Conservation (phyloP, 202 grass and related monocot species). For the Dendrocalamus latiflorus region DNA sequence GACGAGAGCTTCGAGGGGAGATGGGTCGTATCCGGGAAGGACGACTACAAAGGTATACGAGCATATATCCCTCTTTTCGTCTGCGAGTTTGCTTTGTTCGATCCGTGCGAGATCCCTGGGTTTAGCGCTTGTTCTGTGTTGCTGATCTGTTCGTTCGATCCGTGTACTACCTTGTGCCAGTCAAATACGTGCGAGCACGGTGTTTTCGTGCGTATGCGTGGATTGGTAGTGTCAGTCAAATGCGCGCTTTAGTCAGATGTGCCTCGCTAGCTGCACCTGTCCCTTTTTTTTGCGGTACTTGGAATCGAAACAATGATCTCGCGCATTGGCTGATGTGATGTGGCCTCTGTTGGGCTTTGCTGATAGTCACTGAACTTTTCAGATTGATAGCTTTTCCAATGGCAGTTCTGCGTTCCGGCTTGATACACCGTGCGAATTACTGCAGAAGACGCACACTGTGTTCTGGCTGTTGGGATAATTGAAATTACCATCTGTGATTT, state of each 20-base stretch:
- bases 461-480: neutral
- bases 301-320: too few relatives aligned
- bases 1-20: constrained; percentile 71
- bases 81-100: neutral
- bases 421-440: neutral
- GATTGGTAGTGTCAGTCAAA: too few relatives aligned
- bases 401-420: neutral
- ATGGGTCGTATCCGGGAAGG: constrained; percentile 64
- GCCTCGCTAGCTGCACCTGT: neutral
- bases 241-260: neutral
- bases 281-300: neutral
- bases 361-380: neutral
- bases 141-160: neutral
- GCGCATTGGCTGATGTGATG: too few relatives aligned
- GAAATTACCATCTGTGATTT: neutral
- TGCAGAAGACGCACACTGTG: neutral
- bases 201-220: neutral
- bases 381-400: neutral
- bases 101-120: constrained; percentile 25
- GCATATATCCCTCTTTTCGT: neutral
- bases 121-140: neutral
- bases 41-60: constrained; percentile 69
- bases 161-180: neutral
- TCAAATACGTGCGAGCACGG: neutral
- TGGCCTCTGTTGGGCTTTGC: neutral